Conservation (phyloP, 768 basidiomycete genomes). For the Termitomyces sp. region DNA sequence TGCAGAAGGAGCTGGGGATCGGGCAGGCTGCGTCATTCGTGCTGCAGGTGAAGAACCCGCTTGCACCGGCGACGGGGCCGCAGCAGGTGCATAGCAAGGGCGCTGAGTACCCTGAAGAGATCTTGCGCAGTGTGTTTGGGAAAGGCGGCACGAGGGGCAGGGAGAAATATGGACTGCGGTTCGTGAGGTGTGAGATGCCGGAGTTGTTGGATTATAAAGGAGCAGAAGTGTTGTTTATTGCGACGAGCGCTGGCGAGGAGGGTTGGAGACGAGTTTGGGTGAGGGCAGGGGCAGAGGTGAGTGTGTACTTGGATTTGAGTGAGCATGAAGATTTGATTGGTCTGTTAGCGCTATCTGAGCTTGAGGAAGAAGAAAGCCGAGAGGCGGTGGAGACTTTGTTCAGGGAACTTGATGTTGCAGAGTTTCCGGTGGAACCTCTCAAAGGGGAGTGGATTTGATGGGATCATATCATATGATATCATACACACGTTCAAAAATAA, state of each 20-base stretch:
- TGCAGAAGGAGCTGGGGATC: conserved; percentile 53
- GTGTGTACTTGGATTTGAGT: conserved; percentile 6
- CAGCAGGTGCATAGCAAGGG: conserved; percentile 25
- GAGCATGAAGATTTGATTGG: neutral
- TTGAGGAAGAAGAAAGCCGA: conserved; percentile 32
- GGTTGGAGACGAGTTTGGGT: conserved; percentile 46
- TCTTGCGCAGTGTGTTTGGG: conserved; percentile 47
- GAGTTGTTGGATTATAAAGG: conserved; percentile 52
- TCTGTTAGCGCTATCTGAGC: conserved; percentile 31
- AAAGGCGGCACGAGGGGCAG: conserved; percentile 18
- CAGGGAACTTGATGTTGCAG: conserved; percentile 36
- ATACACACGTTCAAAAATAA: too few species aligned
- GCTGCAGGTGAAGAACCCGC: conserved; percentile 51
- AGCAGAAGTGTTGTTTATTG: conserved; percentile 49
- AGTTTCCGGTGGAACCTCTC: conserved; percentile 39
- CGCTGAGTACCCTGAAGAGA: conserved; percentile 39
- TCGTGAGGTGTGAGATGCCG: conserved; percentile 42
- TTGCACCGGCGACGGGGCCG: conserved; percentile 34
- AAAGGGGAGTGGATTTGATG: conserved; percentile 47
- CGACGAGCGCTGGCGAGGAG: conserved; percentile 40
- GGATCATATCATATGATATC: too few species aligned
- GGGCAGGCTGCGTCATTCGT: conserved; percentile 46
- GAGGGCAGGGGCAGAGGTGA: conserved; percentile 47
- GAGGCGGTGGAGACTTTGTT: conserved; percentile 36
- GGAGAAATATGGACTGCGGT: conserved; percentile 42